A percentile compares a stretch with the other conserved stretches of the same genome.
phyloP scores from a whole-genome alignment of 2,329 filamentous ascomycete genomes.

The Raffaelea albimanens region DNA sequence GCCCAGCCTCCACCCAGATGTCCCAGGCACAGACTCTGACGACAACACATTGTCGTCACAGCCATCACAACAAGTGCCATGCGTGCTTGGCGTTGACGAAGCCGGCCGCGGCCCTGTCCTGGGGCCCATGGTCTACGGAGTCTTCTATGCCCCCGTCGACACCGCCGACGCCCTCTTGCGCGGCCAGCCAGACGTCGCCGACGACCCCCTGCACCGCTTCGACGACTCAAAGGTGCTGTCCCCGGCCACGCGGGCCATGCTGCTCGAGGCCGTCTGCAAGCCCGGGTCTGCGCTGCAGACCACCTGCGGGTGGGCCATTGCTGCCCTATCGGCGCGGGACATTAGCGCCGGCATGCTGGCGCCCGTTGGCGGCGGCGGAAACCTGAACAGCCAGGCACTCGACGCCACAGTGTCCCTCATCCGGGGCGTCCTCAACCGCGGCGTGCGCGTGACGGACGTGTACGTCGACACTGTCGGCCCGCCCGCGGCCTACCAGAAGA shows the following conservation, averaged over 20 bases:
- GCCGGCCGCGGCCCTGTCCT: slow-evolving; percentile 91
- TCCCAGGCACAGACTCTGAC: slow-evolving; percentile 10
- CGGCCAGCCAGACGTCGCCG: slow-evolving; percentile 7
- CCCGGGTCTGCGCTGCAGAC: slow-evolving; percentile 33
- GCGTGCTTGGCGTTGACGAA: slow-evolving; percentile 84
- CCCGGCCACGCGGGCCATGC: slow-evolving; percentile 61
- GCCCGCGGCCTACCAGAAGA: slow-evolving; percentile 74
- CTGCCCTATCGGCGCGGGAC: slow-evolving; percentile 72
- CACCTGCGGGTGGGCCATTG: slow-evolving; percentile 73
- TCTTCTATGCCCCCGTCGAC: slow-evolving; percentile 66
- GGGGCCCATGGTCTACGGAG: slow-evolving; percentile 65
- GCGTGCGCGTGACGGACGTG: slow-evolving; percentile 78
- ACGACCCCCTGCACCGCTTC: slow-evolving; percentile 57
- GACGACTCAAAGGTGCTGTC: slow-evolving; percentile 93
- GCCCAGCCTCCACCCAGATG: slow-evolving; percentile 40
- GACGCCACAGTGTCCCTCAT: slow-evolving; percentile 84
- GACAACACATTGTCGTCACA: slow-evolving; percentile 7
- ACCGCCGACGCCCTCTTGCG: slow-evolving; percentile 66
- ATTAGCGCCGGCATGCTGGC: slow-evolving; percentile 72
- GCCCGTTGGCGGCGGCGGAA: slow-evolving; percentile 54
- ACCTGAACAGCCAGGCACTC: slow-evolving; percentile 92
- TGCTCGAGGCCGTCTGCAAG: slow-evolving; percentile 64
- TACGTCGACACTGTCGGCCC: slow-evolving; percentile 93
- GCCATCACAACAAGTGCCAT: slow-evolving; percentile 35
- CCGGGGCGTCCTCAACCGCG: slow-evolving; percentile 61